Conservation (phyloP, 2,329 filamentous ascomycete genomes). For the Aspergillus calidoustus region DNA sequence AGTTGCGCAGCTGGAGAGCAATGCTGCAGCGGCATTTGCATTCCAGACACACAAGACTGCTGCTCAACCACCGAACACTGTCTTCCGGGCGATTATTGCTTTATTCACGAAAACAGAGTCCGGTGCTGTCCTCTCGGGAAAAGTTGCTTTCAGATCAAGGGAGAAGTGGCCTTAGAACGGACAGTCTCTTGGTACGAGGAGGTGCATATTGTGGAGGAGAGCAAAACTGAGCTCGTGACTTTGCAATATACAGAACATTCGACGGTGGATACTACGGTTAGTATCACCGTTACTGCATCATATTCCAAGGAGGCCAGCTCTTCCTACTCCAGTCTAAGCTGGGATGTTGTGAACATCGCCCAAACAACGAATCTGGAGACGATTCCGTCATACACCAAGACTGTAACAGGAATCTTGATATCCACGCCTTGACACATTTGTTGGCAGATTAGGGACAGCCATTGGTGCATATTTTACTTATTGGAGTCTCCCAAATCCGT, state of each 20-base stretch:
- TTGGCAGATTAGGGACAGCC: too few species aligned
- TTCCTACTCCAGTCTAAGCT: neutral
- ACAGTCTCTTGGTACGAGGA: slow-evolving; percentile 2
- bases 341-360: too few species aligned
- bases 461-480: too few species aligned
- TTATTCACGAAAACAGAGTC: neutral
- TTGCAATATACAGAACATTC: neutral
- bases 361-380: too few species aligned
- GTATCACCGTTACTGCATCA: neutral
- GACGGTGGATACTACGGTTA: neutral
- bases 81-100: slow-evolving; percentile 5
- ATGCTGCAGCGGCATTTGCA: neutral
- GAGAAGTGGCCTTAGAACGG: neutral
- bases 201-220: neutral
- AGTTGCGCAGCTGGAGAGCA: too few species aligned
- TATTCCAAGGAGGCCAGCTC: neutral
- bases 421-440: too few species aligned
- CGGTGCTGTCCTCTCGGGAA: slow-evolving; percentile 2
- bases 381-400: too few species aligned
- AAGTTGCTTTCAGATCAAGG: neutral
- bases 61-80: slow-evolving; percentile 1
- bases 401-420: too few species aligned
- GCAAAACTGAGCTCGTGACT: neutral
- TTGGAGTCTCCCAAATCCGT: too few species aligned
- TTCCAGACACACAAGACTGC: neutral